phyloP scores from a whole-genome alignment of 257 asterid species.

The Gentiana straminea region DNA sequence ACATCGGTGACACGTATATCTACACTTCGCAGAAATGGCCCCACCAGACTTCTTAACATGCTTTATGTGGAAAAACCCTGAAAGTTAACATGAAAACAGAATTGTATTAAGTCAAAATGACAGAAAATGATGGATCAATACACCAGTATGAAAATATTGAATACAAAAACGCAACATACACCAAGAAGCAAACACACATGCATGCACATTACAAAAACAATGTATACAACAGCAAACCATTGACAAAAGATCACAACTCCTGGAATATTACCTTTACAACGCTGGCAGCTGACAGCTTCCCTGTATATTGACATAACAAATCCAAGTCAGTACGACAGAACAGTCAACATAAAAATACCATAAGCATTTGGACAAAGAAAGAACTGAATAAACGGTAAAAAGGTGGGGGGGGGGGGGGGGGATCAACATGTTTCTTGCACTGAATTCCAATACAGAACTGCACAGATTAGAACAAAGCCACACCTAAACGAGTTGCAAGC shows the following conservation, averaged over 20 bases:
- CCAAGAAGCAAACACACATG: too few species aligned
- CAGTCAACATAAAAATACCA: slow-evolving; percentile 18
- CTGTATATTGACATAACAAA: slow-evolving; percentile 28
- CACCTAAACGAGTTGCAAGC: too few species aligned
- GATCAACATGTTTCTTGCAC: not conserved
- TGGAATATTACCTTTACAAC: slow-evolving; percentile 52
- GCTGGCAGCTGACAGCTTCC: slow-evolving; percentile 82
- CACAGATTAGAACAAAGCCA: too few species aligned
- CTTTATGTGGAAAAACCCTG: slow-evolving; percentile 73
- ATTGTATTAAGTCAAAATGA: slow-evolving; percentile 2
- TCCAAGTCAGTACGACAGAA: slow-evolving; percentile 14
- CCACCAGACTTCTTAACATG: slow-evolving; percentile 56
- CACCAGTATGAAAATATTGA: too few species aligned
- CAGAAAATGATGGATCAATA: too few species aligned
- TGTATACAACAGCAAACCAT: too few species aligned
- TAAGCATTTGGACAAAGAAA: not conserved
- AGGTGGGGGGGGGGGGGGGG: not conserved
- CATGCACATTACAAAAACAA: too few species aligned
- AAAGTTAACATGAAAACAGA: slow-evolving; percentile 15
- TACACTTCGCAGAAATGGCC: slow-evolving; percentile 25
- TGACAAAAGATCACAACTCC: too few species aligned
- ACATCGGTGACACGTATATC: slow-evolving; percentile 65
- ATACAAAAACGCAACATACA: too few species aligned
- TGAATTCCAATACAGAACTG: not conserved
- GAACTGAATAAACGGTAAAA: not conserved